Conservation (phyloP, 2,329 filamentous ascomycete species). For the Colletotrichum sp. region DNA sequence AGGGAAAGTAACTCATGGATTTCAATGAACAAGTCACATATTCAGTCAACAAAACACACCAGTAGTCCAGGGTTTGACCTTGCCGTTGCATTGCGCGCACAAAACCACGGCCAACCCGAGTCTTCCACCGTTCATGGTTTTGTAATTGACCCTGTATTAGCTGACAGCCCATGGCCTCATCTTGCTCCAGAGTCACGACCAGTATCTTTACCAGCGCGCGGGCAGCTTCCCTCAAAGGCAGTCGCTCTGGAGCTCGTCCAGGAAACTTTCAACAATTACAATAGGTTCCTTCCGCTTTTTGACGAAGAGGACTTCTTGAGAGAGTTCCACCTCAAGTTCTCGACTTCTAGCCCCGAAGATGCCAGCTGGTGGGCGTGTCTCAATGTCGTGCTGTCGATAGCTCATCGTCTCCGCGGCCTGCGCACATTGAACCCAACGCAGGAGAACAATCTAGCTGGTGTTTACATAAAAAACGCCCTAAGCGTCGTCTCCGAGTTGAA, state of each 20-base stretch:
- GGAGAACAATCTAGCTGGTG: neutral
- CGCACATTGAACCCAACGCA: neutral
- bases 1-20: neutral
- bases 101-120: neutral
- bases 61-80: neutral
- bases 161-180: neutral
- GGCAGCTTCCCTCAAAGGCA: neutral
- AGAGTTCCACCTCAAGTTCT: neutral
- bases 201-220: neutral
- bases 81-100: neutral
- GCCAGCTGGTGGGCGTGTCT: neutral
- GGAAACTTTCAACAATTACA: neutral
- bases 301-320: neutral
- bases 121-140: neutral
- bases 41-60: neutral
- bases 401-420: neutral
- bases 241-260: neutral
- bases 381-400: neutral
- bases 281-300: neutral
- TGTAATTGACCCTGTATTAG: neutral
- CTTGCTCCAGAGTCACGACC: neutral
- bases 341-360: neutral
- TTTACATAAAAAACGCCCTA: neutral
- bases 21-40: neutral
- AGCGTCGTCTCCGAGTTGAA: slow-evolving; percentile 26